Evolutionary conservation across 192 early-diverging fungal species (phyloP).

Genomic region (Phlyctochytrium arcticum): DNA sequence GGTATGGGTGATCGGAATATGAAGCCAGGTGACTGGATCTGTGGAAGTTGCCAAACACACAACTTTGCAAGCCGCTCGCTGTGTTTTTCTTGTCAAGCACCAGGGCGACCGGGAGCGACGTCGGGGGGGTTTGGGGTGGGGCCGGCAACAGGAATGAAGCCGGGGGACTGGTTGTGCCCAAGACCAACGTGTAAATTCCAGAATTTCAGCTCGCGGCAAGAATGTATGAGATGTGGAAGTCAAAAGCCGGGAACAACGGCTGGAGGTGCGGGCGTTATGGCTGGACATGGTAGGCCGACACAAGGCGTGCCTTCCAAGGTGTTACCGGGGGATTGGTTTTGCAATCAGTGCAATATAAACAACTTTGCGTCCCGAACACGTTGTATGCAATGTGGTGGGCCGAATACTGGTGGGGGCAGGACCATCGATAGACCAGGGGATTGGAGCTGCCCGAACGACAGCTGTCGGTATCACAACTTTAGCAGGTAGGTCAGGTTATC

Average conservation of each 20-base stretch:
- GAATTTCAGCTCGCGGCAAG: slow-evolving; percentile 58
- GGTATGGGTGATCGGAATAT: slow-evolving; percentile 1
- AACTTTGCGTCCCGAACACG: slow-evolving; percentile 48
- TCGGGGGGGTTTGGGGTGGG: slow-evolving; percentile 50
- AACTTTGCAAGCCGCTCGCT: slow-evolving; percentile 45
- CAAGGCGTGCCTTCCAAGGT: slow-evolving; percentile 13
- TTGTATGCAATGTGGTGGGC: slow-evolving; percentile 37
- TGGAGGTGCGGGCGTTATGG: neutral
- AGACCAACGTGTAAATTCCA: slow-evolving; percentile 53
- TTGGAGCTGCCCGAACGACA: slow-evolving; percentile 67
- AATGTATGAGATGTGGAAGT: slow-evolving; percentile 51
- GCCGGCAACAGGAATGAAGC: slow-evolving; percentile 34
- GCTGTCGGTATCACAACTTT: slow-evolving; percentile 73
- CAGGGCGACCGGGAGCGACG: slow-evolving; percentile 10
- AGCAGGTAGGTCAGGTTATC: neutral
- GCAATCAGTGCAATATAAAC: slow-evolving; percentile 55
- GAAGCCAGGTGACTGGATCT: slow-evolving; percentile 67
- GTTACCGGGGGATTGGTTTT: slow-evolving; percentile 66
- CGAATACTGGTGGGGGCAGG: slow-evolving; percentile 12
- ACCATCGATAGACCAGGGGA: slow-evolving; percentile 57
- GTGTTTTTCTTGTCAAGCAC: slow-evolving; percentile 30
- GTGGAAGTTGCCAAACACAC: slow-evolving; percentile 53
- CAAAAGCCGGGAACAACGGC: neutral
- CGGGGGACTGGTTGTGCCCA: slow-evolving; percentile 25
- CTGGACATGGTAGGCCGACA: neutral